Base-by-base conservation (phyloP, 257 asterid genomes). In the Thymus mandschuricus region DNA sequence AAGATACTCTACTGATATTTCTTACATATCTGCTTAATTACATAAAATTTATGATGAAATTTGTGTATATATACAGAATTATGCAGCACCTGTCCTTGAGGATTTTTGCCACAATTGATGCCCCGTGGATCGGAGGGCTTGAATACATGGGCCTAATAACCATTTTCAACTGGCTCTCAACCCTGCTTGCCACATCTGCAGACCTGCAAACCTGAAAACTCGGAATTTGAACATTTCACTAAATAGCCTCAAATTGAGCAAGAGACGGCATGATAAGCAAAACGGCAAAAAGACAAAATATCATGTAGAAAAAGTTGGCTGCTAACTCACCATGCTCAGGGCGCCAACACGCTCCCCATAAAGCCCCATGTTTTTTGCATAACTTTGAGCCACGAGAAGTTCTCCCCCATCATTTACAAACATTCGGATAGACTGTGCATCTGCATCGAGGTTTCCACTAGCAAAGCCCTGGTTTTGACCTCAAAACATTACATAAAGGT, bases 321-420 rank as follows among this genome's bases (percentile, higher is more conserved):
- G 27, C 72, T 13, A 72, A 84, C 99, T 82, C 85, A 94, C 98
- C 75, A 94, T 83, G 92, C 97, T 94, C 63, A 94, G 83, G 70
- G 99, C 99, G 34, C 99, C 99, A 73, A 94, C 95, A 80, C 99
- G 96, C 87, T 94, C 99, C 72, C 99, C 99, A 73, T 94, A 94
- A 48, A 95, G 96, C 74, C 99, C 99, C 96, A 95, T 73, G 79
- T 95, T 95, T 91, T 95, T 92, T 3, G 99, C 99, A 78, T 87
- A 95, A 83, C 99, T 95, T 84, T 95, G 99, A 71, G 98, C 98
- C 56, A 81, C 79, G 44, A 95, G 83, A 70, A 95, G 89, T 80
- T 95, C 98, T 52, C 97, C 96, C n/a, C 99, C 99, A 68, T 92
- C 98, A 27, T 83, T 93, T 40, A 85, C 98, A 57, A 95, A 95